These are phyloP conservation scores for Blepharisma japonicum DNA, from an alignment of 73 alveolate species.

Conservation along the genomic window DNA sequence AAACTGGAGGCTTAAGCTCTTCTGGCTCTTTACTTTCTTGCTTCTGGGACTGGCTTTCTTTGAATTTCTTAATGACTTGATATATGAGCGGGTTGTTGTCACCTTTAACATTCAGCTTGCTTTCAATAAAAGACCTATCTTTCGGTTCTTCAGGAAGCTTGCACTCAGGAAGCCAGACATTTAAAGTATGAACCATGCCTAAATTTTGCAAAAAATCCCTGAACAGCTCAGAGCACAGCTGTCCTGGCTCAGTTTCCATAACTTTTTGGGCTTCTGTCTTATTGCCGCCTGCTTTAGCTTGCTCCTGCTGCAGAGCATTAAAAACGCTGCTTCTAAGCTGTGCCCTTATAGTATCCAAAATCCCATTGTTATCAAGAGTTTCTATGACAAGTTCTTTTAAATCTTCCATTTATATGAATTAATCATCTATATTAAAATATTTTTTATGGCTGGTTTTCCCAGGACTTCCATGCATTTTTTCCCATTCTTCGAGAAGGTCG, in stretches of 20 bases:
- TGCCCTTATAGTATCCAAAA: conserved; percentile 5
- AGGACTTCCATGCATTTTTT: too few relatives aligned
- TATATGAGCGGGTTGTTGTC: not conserved
- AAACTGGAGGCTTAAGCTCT: not conserved
- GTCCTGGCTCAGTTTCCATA: conserved; percentile 31
- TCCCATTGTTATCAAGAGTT: conserved; percentile 6
- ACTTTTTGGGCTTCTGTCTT: conserved; percentile 11
- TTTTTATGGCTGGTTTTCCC: too few relatives aligned
- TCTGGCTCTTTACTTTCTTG: not conserved
- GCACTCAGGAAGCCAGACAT: conserved; percentile 12
- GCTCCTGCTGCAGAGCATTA: not conserved
- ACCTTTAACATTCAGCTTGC: not conserved
- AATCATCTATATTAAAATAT: too few relatives aligned
- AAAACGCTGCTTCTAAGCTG: conserved; percentile 23
- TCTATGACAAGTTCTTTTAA: conserved; percentile 19
- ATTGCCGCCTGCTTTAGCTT: not conserved
- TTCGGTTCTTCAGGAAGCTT: not conserved
- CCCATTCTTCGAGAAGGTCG: too few relatives aligned
- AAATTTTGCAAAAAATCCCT: conserved; percentile 1
- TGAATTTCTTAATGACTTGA: not conserved
- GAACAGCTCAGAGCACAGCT: conserved; percentile 11
- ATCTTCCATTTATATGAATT: conserved; percentile 15
- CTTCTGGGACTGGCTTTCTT: not conserved
- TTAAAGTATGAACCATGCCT: not conserved
- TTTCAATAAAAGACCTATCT: not conserved